phyloP scores from a whole-genome alignment of 2,329 filamentous ascomycete genomes.

The Ceratocystis smalleyi region DNA sequence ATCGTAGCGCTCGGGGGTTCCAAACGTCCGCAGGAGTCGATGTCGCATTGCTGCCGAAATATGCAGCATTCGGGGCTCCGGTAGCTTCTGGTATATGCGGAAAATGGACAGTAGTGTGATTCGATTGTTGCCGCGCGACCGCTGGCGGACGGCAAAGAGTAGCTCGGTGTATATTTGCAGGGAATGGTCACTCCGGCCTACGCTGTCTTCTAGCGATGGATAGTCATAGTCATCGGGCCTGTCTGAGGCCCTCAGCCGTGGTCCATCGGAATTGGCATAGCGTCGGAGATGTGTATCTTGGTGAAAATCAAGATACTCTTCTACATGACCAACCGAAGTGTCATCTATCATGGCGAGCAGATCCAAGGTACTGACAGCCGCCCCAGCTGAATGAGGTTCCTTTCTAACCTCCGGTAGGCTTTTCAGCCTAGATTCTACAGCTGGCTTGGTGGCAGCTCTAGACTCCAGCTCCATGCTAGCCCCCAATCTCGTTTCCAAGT shows the following conservation, averaged over 20 bases:
- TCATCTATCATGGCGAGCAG: conserved; percentile 39
- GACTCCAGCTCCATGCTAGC: background rate
- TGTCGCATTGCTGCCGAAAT: conserved; percentile 41
- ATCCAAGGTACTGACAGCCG: conserved; percentile 25
- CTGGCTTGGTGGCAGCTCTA: background rate
- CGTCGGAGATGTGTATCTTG: conserved; percentile 39
- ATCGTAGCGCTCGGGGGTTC: conserved; percentile 42
- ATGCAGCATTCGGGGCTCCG: conserved; percentile 37
- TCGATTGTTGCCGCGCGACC: conserved; percentile 28
- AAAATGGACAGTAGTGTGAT: conserved; percentile 32
- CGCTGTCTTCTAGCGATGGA: conserved; percentile 30
- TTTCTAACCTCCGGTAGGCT: background rate
- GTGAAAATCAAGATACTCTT: conserved; percentile 38
- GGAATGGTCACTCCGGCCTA: conserved; percentile 25
- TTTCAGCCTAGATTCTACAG: background rate
- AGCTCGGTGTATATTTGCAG: conserved; percentile 27
- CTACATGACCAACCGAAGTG: conserved; percentile 28
- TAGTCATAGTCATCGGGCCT: conserved; percentile 33
- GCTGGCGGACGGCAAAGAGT: conserved; percentile 27
- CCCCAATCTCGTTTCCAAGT: background rate
- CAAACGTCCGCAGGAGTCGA: conserved; percentile 51
- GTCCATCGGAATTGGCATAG: conserved; percentile 37
- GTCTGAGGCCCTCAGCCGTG: conserved; percentile 36
- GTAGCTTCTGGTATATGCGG: conserved; percentile 34
- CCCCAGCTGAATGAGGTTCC: background rate